Evolutionary conservation across 192 early-diverging fungal species (phyloP).

Genomic region (Coemansia sp.): DNA sequence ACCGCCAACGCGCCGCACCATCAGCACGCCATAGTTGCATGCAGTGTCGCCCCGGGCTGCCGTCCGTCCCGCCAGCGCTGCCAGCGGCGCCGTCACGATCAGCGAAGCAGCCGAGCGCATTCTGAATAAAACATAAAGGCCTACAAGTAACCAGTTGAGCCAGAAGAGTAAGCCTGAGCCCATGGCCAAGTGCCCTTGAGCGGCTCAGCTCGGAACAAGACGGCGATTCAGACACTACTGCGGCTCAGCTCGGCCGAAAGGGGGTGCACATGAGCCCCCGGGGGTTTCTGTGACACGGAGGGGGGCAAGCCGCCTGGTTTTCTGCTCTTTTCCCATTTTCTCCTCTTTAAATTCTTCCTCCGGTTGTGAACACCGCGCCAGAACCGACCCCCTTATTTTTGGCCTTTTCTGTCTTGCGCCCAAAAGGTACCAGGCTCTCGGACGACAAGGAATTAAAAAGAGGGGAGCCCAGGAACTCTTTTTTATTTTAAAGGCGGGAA

Average conservation of each 20-base stretch:
- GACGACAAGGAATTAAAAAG: background rate
- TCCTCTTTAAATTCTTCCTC: background rate
- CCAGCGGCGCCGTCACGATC: conserved; percentile 34
- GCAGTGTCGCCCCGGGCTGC: background rate
- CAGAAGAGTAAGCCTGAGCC: too few relatives aligned
- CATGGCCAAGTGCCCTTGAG: too few relatives aligned
- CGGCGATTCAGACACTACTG: too few relatives aligned
- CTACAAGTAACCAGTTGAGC: too few relatives aligned
- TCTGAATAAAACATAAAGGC: background rate
- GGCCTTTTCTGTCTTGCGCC: background rate
- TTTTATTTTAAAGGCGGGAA: background rate
- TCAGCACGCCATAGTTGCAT: conserved; percentile 52
- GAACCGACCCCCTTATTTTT: background rate
- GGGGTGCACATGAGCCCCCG: background rate
- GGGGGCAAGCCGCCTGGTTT: background rate
- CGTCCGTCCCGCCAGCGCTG: background rate
- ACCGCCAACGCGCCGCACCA: conserved; percentile 39
- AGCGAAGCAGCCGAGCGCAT: conserved; percentile 30
- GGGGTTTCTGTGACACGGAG: background rate
- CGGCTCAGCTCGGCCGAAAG: background rate
- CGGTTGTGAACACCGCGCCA: background rate
- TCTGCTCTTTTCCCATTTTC: background rate
- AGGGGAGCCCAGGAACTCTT: background rate
- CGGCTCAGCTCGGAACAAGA: too few relatives aligned
- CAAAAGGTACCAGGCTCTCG: background rate